A percentile compares a stretch with the other conserved stretches of the same genome.
These are phyloP conservation scores for Ophiostoma sp. DNA, from an alignment of 2,329 filamentous ascomycete species.

Conservation along the genomic window DNA sequence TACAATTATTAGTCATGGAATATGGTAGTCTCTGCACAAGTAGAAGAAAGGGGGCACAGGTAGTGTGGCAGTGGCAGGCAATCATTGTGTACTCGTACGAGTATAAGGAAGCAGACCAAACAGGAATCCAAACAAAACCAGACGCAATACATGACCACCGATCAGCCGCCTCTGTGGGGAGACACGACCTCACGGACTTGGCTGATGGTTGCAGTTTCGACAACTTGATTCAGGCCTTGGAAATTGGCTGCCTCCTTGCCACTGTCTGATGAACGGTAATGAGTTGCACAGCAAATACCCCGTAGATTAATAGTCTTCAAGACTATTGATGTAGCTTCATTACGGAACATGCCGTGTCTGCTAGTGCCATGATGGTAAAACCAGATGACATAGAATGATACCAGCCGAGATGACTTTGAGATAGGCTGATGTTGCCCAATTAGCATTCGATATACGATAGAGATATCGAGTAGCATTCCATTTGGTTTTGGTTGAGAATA, in stretches of 20 bases:
- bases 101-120: too few species aligned
- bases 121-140: too few species aligned
- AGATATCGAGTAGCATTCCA: neutral
- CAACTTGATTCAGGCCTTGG: slow-evolving; percentile 9
- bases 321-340: neutral
- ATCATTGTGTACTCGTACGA: too few species aligned
- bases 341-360: slow-evolving; percentile 1
- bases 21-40: neutral
- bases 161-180: neutral
- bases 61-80: neutral
- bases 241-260: slow-evolving; percentile 8
- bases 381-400: neutral
- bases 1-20: neutral
- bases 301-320: neutral
- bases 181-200: neutral
- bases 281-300: neutral
- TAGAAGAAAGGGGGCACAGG: slow-evolving; percentile 1
- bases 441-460: neutral
- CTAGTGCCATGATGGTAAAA: neutral
- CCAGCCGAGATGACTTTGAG: neutral
- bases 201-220: neutral
- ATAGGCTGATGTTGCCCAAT: neutral
- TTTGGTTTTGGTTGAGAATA: neutral
- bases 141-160: neutral
- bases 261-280: neutral